Percentiles rank a stretch among this genome's conserved stretches.
phyloP scores from a whole-genome alignment of 2,329 filamentous ascomycete species.

The Dactylonectria estremocensis region DNA sequence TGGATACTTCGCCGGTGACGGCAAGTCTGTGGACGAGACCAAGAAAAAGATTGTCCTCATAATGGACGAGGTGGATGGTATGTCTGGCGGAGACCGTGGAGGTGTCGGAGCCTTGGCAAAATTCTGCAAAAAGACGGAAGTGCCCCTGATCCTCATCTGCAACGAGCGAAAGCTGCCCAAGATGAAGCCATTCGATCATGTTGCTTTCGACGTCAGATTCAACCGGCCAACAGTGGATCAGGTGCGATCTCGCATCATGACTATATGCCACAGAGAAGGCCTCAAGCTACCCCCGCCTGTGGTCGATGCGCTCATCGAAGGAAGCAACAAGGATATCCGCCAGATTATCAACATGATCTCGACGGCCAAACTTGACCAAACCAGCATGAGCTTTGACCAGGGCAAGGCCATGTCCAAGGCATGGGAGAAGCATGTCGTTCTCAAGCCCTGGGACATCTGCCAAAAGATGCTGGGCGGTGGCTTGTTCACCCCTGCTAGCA shows the following conservation, averaged over 20 bases:
- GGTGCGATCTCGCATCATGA: conserved; percentile 92
- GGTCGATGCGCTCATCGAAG: conserved; percentile 94
- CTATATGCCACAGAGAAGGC: conserved; percentile 93
- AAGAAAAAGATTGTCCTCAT: conserved; percentile 97
- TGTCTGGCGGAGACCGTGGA: conserved; percentile 97
- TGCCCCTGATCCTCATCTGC: conserved; percentile 97
- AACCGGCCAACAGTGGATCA: conserved; percentile 91
- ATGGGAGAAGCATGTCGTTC: conserved; percentile 97
- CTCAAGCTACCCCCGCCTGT: conserved; percentile 87
- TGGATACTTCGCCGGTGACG: conserved; percentile 90
- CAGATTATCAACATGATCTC: conserved; percentile 99
- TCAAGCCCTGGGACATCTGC: conserved; percentile 99
- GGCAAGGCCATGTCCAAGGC: conserved; percentile 96
- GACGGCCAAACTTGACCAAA: conserved; percentile 90
- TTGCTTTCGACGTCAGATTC: conserved; percentile 89
- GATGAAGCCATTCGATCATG: conserved; percentile 97
- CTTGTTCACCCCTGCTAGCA: conserved; percentile 87
- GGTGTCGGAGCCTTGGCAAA: conserved; percentile 95
- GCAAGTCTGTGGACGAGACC: conserved; percentile 81
- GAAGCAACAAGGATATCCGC: conserved; percentile 94
- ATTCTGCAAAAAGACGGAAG: conserved; percentile 93
- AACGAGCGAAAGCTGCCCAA: conserved; percentile 94
- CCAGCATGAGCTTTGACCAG: conserved; percentile 85
- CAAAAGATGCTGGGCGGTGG: conserved; percentile 91
- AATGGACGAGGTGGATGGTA: conserved; percentile 99